These are phyloP conservation scores for Cichorium intybus DNA, from an alignment of 140 eudicot species.

Conservation along the genomic window DNA sequence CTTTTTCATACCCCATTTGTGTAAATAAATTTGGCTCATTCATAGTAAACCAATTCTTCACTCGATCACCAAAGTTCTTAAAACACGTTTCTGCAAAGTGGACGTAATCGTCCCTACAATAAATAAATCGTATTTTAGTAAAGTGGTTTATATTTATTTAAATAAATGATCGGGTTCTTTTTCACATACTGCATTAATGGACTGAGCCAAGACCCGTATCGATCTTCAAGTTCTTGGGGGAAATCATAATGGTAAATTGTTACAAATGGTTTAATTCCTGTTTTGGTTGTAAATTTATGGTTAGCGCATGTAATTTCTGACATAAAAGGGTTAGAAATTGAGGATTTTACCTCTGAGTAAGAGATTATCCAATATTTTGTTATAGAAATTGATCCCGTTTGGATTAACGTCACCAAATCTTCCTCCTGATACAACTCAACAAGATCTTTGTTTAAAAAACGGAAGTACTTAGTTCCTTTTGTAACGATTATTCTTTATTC, in stretches of 20 bases:
- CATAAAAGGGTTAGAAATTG: neutral
- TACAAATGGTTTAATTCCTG: conserved; percentile 80
- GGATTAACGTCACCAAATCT: conserved; percentile 63
- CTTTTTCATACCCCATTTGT: conserved; percentile 37
- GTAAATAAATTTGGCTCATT: conserved; percentile 66
- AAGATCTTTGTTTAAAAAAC: conserved; percentile 14
- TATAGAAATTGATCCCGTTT: conserved; percentile 56
- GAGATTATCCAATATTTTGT: conserved; percentile 59
- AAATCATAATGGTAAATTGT: conserved; percentile 65
- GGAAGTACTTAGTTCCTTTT: neutral
- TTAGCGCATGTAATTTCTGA: neutral
- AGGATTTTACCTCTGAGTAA: conserved; percentile 43
- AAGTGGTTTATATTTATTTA: neutral
- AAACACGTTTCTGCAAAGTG: conserved; percentile 70
- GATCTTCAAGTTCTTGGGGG: conserved; percentile 73
- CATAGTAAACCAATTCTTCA: conserved; percentile 74
- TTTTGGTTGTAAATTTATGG: conserved; percentile 13
- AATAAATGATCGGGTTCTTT: neutral
- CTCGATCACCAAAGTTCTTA: conserved; percentile 64
- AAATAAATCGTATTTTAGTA: neutral
- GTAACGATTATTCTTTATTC: neutral
- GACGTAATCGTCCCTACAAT: conserved; percentile 58
- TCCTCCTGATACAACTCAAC: conserved; percentile 49
- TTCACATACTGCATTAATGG: conserved; percentile 65
- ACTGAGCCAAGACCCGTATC: conserved; percentile 76